phyloP scores from a whole-genome alignment of 2,329 filamentous ascomycete genomes.

The Beauveria pseudobassiana region DNA sequence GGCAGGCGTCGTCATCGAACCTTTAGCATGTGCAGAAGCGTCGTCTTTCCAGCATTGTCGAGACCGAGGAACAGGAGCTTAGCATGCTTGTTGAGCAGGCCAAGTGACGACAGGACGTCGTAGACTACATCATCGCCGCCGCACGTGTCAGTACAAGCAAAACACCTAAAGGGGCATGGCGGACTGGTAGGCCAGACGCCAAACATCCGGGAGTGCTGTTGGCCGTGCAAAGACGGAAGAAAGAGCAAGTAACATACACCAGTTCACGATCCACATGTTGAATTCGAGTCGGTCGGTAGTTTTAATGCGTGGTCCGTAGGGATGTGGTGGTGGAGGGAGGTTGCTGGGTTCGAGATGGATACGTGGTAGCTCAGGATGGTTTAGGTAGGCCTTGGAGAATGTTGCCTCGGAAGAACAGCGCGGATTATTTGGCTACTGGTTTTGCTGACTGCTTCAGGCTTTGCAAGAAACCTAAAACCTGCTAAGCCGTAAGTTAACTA shows the following conservation, averaged over 20 bases:
- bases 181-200: neutral
- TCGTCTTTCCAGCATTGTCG: conserved; percentile 93
- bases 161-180: neutral
- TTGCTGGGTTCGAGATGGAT: conserved; percentile 1
- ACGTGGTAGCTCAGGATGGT: conserved; percentile 2
- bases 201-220: neutral
- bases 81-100: conserved; percentile 89
- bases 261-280: conserved; percentile 87
- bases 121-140: conserved; percentile 49
- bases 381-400: neutral
- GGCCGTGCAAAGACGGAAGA: neutral
- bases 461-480: no score
- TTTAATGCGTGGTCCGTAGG: neutral
- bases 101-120: conserved; percentile 80
- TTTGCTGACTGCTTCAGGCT: neutral
- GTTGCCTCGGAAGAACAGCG: conserved; percentile 10
- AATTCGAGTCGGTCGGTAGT: neutral
- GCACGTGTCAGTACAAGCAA: conserved; percentile 24
- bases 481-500: no score
- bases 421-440: conserved; percentile 8
- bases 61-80: conserved; percentile 91
- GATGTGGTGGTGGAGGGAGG: neutral
- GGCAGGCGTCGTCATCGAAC: conserved; percentile 39
- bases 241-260: conserved; percentile 58
- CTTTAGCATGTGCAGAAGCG: conserved; percentile 92